phyloP scores from a whole-genome alignment of 192 early-diverging fungal genomes.

The Geranomyces michiganensis region DNA sequence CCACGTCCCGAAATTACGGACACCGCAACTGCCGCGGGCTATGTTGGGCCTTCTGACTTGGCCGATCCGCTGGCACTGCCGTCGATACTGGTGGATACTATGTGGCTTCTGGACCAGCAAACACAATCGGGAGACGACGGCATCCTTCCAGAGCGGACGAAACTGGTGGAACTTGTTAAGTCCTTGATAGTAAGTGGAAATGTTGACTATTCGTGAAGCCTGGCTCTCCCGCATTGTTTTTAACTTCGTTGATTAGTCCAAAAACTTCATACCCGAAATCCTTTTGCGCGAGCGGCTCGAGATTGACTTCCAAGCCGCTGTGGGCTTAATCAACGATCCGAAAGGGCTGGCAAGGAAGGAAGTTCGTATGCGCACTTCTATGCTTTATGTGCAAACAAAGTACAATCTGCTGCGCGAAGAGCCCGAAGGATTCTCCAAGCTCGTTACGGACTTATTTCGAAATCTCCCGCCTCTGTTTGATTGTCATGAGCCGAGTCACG shows the following conservation, averaged over 20 bases:
- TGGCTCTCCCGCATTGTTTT: no score
- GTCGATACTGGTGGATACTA: conserved; percentile 27
- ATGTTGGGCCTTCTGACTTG: conserved; percentile 14
- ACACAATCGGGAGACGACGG: conserved; percentile 12
- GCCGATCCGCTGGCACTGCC: conserved; percentile 26
- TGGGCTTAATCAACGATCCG: conserved; percentile 52
- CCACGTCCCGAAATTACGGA: conserved; percentile 2
- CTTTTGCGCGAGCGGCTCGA: conserved; percentile 62
- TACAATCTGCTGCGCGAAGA: conserved; percentile 84
- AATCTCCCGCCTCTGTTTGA: conserved; percentile 38
- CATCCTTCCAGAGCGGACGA: neutral
- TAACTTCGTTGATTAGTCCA: neutral
- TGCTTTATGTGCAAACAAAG: conserved; percentile 76
- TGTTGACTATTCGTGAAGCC: no score
- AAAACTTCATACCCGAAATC: conserved; percentile 47
- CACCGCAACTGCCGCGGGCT: conserved; percentile 1
- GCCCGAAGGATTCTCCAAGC: conserved; percentile 77
- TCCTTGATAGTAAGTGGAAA: conserved; percentile 19
- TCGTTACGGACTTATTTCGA: conserved; percentile 61
- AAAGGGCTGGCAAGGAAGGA: conserved; percentile 45
- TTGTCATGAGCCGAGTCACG: neutral
- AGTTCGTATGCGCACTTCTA: conserved; percentile 59
- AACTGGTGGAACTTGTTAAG: conserved; percentile 21
- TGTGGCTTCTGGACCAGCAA: conserved; percentile 42
- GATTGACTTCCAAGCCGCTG: conserved; percentile 50